These are phyloP conservation scores for Alternaria novae-zelandiae DNA, from an alignment of 2,329 filamentous ascomycete species.

Conservation along the genomic window DNA sequence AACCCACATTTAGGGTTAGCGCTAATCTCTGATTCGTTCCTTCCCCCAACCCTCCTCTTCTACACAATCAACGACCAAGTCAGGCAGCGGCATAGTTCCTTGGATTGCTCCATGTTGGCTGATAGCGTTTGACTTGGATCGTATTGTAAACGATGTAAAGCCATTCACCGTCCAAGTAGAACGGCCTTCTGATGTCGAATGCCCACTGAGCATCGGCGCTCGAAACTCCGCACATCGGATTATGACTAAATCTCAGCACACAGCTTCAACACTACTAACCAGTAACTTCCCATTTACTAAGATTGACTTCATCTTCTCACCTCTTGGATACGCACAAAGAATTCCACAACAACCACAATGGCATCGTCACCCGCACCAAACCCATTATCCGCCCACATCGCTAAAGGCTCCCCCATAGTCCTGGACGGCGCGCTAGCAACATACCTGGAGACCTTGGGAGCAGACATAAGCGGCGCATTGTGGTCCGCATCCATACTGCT, in stretches of 20 bases:
- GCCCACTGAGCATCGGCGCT: constrained; percentile 5
- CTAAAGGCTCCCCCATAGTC: constrained; percentile 39
- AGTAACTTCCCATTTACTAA: not conserved
- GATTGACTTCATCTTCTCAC: not conserved
- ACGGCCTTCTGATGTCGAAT: not conserved
- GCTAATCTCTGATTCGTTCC: not conserved
- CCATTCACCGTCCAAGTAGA: not conserved
- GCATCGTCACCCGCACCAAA: not conserved
- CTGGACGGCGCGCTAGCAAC: constrained; percentile 58
- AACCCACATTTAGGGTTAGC: not conserved
- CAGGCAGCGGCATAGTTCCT: not conserved
- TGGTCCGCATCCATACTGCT: constrained; percentile 55
- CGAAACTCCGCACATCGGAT: constrained; percentile 12
- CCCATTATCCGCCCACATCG: constrained; percentile 17
- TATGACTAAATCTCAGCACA: not conserved
- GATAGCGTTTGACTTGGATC: not conserved
- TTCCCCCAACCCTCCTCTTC: not conserved
- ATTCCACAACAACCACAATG: not conserved
- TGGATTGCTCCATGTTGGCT: not conserved
- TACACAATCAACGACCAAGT: not conserved
- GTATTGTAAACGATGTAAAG: not conserved
- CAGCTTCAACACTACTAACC: not conserved
- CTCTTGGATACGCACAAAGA: not conserved
- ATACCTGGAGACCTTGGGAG: constrained; percentile 53
- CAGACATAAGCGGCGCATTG: constrained; percentile 51